Conservation (phyloP, 495 filamentous ascomycete species). For the Hapsidospora chrysogenum region DNA sequence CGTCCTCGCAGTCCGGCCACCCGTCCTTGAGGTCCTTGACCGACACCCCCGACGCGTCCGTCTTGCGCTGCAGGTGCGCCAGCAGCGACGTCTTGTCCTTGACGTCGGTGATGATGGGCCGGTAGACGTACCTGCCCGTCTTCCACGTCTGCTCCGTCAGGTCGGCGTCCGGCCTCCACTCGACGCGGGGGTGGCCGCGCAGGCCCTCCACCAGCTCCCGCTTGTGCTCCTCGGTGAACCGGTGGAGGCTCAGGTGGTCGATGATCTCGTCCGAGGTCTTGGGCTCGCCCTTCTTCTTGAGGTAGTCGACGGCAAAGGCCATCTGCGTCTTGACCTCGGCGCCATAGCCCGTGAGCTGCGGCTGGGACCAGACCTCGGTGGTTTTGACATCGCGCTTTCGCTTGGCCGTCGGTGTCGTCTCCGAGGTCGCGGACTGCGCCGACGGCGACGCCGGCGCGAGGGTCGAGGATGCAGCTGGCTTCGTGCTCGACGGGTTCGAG, state of each 20-base stretch:
- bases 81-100: conserved; percentile 57
- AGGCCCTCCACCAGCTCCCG: conserved; percentile 27
- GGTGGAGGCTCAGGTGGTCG: conserved; percentile 53
- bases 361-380: conserved; percentile 57
- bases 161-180: conserved; percentile 43
- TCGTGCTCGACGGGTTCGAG: conserved; percentile 18
- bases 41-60: conserved; percentile 60
- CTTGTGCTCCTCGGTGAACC: conserved; percentile 24
- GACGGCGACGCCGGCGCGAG: conserved; percentile 19
- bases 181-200: conserved; percentile 49
- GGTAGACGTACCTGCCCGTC: conserved; percentile 57
- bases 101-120: conserved; percentile 63
- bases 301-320: conserved; percentile 63
- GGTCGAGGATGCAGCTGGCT: conserved; percentile 22
- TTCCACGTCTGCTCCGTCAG: conserved; percentile 36
- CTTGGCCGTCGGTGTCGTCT: conserved; percentile 31
- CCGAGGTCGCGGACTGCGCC: conserved; percentile 26
- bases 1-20: conserved; percentile 66
- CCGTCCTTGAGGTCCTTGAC: conserved; percentile 89
- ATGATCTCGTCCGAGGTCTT: conserved; percentile 59
- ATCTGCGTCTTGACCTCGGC: conserved; percentile 71
- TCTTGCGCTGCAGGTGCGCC: conserved; percentile 59
- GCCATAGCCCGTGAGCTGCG: conserved; percentile 59
- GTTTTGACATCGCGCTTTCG: conserved; percentile 37
- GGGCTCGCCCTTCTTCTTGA: conserved; percentile 59